Evolutionary conservation across 1,139 yeast genomes (phyloP), one percentile per base, ranked within the genome.

Genomic region (Candida sp.): DNA sequence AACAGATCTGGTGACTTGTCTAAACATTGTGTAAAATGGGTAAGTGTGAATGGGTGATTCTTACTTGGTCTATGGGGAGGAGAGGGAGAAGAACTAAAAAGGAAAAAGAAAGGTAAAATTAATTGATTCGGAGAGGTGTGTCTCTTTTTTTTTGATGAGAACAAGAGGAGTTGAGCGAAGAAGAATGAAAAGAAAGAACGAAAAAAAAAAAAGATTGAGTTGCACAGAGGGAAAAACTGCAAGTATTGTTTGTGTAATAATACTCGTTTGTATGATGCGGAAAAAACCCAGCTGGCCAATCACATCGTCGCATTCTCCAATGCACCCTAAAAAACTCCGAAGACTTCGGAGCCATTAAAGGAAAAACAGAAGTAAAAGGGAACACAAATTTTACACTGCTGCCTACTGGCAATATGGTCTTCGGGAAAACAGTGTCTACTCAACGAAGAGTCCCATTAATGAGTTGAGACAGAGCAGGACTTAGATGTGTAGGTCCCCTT

Each of bases 1-100:
- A 50, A 63, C 60, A 53, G 68, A 59, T 58, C 64, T 64, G 62
- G 74, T 62, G 59, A 76, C 63, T 69, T 73, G 79, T 73, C 76
- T 77, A 61, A 77, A 75, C 82, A 77, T 77, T 26, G 42, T 54
- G 35, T 40, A 38, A 26, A n/a, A 26, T 38, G 42, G 27, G n/a
- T 7, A 38, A 11, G 31, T 12, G n/a, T 33, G n/a, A 17, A 17
- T 17, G 17, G 17, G 17, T 26, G 8, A 22, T 28, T 35, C 33
- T 28, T 23, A 11, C 9, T 8, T n/a, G 12, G 34, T 35, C 38
- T 42, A 34, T 28, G n/a, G 28, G 28, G 22, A 35, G 43, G 7
- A 44, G 11, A 35, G 27, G 23, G n/a, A 33, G 27, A 43, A 12
- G 28, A 44, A 46, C 33, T 26, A 41, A 28, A 34, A 22, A 7